Base-by-base conservation (phyloP, 2,329 filamentous ascomycete species). In the Fusarium dlaminii region DNA sequence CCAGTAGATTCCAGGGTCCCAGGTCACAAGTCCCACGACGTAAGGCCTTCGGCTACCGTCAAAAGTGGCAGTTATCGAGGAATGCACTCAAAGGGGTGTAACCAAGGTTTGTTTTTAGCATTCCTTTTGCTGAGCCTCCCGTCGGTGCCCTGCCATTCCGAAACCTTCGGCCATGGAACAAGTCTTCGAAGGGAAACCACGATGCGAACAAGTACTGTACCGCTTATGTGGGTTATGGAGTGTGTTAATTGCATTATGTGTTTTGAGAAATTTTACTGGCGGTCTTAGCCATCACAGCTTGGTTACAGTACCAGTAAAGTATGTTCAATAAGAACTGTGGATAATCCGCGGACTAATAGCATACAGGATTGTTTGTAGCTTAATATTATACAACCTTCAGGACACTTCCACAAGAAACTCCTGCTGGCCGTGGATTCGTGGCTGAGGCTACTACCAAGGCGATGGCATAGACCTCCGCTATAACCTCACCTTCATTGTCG, bases 401-500 rank as follows among this genome's bases (percentile, higher is more conserved):
- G 74, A 9, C 52, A 66, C 12, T 49, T 69, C 8, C 63, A 61
- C 3, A 60, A 67, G 34, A 68, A 71, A 7, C 70, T 80, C 0
- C 54, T 67, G 3, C 70, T 77, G 0, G 65, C 62, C 0, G 59
- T 78, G 66, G 67, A 75, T 79, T 3, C 73, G 78, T 24, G 75
- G 85, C 39, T 85, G 85, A 42, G 84, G 83, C 8, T 86, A 64
- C 24, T 62, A 34, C 15, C 61, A 70, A 74, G 88, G 87, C 6
- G 82, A 83, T 9, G 59, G 82, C 75, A 27, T 74, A 71, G 86
- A 89, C 63, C 76, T 83, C 27, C 83, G 88, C 32, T 92, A 92
- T 78, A 91, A 92, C 76, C 82, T 90, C 57, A 88, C 87, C 20
- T 88, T 86, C 66, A 86, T 91, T 40, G 87, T 92, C 3, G 84